Conservation (phyloP, 345 rosid genomes). For the Diplotaxis tenuifolia region DNA sequence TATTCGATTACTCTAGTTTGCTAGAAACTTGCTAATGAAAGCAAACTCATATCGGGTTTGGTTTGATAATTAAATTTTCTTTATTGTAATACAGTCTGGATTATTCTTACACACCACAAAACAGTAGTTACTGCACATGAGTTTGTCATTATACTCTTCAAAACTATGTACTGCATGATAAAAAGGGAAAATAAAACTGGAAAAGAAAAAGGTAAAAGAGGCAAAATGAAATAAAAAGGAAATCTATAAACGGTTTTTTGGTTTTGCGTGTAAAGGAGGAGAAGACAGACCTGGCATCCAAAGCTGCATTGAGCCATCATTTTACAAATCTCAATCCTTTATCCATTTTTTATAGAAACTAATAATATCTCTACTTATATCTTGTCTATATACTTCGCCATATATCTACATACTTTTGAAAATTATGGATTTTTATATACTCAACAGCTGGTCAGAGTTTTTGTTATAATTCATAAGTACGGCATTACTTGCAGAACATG, state of each 20-base stretch:
- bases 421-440: neutral
- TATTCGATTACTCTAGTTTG: neutral
- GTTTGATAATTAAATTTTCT: neutral
- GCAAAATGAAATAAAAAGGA: constrained; percentile 7
- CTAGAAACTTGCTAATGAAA: neutral
- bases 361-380: neutral
- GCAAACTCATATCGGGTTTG: neutral
- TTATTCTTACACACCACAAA: neutral
- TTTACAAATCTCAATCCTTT: neutral
- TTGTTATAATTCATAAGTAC: neutral
- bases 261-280: constrained; percentile 35
- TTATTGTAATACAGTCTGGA: neutral
- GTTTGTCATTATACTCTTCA: neutral
- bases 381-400: neutral
- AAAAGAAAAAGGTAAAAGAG: constrained; percentile 26
- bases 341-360: neutral
- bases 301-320: constrained; percentile 27
- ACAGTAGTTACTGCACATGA: neutral
- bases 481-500: neutral
- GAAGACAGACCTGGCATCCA: constrained; percentile 33
- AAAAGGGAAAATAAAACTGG: constrained; percentile 16
- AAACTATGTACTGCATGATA: neutral
- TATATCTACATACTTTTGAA: neutral
- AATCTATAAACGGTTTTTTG: constrained; percentile 25
- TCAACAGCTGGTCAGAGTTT: neutral